A percentile compares a stretch with the other conserved stretches of the same genome.
These are phyloP conservation scores for Eucalyptus microcorys DNA, from an alignment of 345 rosid species.

Conservation along the genomic window DNA sequence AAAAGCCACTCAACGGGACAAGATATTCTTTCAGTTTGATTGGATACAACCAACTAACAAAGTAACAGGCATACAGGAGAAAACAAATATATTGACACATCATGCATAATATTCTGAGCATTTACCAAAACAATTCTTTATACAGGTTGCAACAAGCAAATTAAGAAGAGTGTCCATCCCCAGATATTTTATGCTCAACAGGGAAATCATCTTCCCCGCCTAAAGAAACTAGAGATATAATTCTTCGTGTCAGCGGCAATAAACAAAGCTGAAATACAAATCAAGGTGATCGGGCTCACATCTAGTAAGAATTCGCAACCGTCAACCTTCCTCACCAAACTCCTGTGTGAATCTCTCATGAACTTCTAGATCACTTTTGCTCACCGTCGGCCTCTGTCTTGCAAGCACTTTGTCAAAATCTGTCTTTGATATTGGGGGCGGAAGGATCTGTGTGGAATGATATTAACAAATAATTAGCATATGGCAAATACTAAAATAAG, in stretches of 20 bases:
- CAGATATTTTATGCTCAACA: slow-evolving; percentile 10
- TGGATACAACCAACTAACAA: neutral
- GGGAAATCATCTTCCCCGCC: slow-evolving; percentile 15
- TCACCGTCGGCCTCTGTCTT: slow-evolving; percentile 90
- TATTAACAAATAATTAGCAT: neutral
- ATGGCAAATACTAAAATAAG: neutral
- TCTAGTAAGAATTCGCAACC: neutral
- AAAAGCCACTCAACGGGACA: neutral
- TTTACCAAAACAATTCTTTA: slow-evolving; percentile 13
- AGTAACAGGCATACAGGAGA: neutral
- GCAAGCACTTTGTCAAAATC: slow-evolving; percentile 95
- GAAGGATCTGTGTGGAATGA: slow-evolving; percentile 51
- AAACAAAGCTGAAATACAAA: slow-evolving; percentile 21
- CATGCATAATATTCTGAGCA: neutral
- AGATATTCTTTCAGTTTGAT: neutral
- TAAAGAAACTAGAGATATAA: slow-evolving; percentile 4
- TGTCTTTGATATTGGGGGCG: slow-evolving; percentile 68
- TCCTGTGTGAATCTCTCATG: slow-evolving; percentile 96
- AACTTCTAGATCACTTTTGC: slow-evolving; percentile 79
- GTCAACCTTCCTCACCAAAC: slow-evolving; percentile 95
- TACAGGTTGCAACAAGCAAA: slow-evolving; percentile 25
- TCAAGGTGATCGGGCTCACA: slow-evolving; percentile 10
- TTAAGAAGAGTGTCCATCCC: slow-evolving; percentile 5
- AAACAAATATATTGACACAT: neutral
- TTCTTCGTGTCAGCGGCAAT: slow-evolving; percentile 8